phyloP scores from a whole-genome alignment of 768 basidiomycete genomes.

The Lactarius evosmus region DNA sequence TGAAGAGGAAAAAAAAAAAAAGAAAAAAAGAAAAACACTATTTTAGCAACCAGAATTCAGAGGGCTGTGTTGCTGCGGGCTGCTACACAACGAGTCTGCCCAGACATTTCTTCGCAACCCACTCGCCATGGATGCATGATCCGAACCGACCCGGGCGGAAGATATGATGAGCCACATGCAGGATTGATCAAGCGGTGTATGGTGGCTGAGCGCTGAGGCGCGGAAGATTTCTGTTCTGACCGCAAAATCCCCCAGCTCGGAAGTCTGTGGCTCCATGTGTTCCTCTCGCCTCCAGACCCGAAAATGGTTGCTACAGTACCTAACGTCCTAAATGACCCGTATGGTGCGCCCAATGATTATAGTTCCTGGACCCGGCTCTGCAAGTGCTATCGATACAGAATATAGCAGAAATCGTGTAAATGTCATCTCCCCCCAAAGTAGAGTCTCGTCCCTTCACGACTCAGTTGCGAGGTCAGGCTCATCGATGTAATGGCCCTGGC shows the following conservation, averaged over 20 bases:
- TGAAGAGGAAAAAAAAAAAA: too few relatives aligned
- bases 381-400: slow-evolving; percentile 25
- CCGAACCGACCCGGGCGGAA: background rate
- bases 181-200: background rate
- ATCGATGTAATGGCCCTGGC: slow-evolving; percentile 54
- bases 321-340: background rate
- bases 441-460: slow-evolving; percentile 7
- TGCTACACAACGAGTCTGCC: background rate
- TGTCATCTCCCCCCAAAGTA: background rate
- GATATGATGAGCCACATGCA: background rate
- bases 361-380: too few relatives aligned
- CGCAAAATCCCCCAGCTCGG: background rate
- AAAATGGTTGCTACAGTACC: background rate
- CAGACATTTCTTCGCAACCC: too few relatives aligned
- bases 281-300: background rate
- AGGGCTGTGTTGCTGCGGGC: background rate
- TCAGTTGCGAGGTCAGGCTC: slow-evolving; percentile 26
- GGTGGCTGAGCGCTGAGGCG: background rate
- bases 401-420: slow-evolving; percentile 11
- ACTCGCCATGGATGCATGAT: background rate
- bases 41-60: background rate
- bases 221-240: background rate
- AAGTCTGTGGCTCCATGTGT: background rate
- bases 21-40: background rate
- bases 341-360: background rate